Evolutionary conservation across 345 rosid species (phyloP), one percentile per base, ranked within the genome.

Genomic region (Eucalyptus coolabah): DNA sequence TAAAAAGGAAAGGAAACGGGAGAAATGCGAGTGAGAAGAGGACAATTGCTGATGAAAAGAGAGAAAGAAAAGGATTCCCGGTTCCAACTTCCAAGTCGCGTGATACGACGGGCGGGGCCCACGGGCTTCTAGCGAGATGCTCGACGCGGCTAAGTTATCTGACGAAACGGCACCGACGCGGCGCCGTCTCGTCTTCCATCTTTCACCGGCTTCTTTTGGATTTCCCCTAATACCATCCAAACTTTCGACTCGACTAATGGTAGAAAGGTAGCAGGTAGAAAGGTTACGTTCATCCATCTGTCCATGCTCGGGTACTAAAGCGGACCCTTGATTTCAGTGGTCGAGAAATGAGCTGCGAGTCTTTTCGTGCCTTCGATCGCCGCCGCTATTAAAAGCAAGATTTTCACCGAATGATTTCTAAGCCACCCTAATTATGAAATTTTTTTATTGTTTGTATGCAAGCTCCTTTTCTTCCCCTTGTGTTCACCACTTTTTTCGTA

Each of bases 361-460:
- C 26, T 54, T 54, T 54, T 8, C 0, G 5, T 2, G 30, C 63
- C 4, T 24, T 9, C 9, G 12, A 24, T 23, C 30, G 63, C 6
- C 3, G 1, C 63, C 30, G 10, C 2, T 6, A 60, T 60, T 30
- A 2, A 28, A 60, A 12, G 1, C n/a, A 60, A 60, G 8, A 53
- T 60, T 60, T 60, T 13, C 32, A 28, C 0, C 0, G 0, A 6
- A 28, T 1, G 2, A 60, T 13, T 60, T 28, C 6, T 60, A 5
- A 60, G 8, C 1, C n/a, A 28, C 16, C 32, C 0, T 3, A 1
- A 11, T 26, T 11, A 59, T 28, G 13, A 60, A 60, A 60, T 28
- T 12, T 1, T 12, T 28, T 6, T 1, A 0, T 6, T 60, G 8
- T 28, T 60, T 1, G 0, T 2, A 60, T 60, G 32, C 15, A 11